A percentile compares a stretch with the other conserved stretches of the same genome.
Evolutionary conservation across 2,329 filamentous ascomycete genomes (phyloP).

Genomic region (Ophiostoma australiae): DNA sequence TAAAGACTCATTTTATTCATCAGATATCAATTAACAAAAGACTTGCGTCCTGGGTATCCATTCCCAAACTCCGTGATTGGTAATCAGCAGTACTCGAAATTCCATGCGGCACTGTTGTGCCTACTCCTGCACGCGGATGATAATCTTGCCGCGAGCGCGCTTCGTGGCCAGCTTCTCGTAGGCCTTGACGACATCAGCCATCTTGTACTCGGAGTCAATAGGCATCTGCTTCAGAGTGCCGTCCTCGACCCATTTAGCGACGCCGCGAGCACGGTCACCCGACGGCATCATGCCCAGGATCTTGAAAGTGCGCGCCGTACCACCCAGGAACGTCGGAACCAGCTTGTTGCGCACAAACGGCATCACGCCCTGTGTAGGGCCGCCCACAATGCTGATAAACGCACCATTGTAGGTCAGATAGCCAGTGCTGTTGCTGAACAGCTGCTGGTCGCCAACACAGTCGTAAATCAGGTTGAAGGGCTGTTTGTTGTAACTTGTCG

Average conservation of each 20-base stretch:
- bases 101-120: background rate
- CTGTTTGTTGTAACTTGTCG: constrained; percentile 32
- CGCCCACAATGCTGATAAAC: constrained; percentile 38
- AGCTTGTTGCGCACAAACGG: constrained; percentile 35
- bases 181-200: constrained; percentile 33
- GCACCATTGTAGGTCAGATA: constrained; percentile 39
- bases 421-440: constrained; percentile 39
- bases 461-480: constrained; percentile 46
- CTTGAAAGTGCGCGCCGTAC: constrained; percentile 33
- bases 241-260: constrained; percentile 31
- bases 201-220: constrained; percentile 34
- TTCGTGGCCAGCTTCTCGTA: constrained; percentile 34
- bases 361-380: constrained; percentile 31
- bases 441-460: constrained; percentile 44
- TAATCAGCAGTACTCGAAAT: background rate
- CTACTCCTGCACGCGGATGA: constrained; percentile 35
- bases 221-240: constrained; percentile 31
- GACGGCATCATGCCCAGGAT: constrained; percentile 33
- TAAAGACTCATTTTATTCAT: background rate
- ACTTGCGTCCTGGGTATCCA: constrained; percentile 1
- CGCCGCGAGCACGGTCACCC: constrained; percentile 31
- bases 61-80: background rate
- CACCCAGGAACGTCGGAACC: constrained; percentile 33
- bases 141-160: constrained; percentile 35
- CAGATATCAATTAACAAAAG: background rate